Evolutionary conservation across 768 basidiomycete species (phyloP).

Genomic region (Phanerodontia chrysosporium): DNA sequence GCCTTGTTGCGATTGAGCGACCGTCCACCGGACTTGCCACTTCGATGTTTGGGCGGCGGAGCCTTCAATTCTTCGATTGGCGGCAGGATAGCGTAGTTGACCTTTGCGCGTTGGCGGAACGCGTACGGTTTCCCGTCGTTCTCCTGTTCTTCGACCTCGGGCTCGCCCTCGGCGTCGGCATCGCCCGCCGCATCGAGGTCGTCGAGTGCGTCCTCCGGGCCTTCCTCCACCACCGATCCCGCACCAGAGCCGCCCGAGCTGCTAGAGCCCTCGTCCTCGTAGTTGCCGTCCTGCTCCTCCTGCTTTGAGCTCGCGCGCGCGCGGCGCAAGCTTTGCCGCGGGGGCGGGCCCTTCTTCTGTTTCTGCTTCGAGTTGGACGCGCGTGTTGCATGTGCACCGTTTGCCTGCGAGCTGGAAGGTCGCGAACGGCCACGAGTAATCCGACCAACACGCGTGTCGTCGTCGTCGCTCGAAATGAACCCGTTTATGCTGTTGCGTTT

Average conservation of each 20-base stretch:
- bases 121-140: conserved; percentile 59
- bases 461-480: conserved; percentile 43
- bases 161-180: conserved; percentile 36
- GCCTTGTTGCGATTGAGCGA: conserved; percentile 37
- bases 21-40: conserved; percentile 28
- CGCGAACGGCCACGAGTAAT: conserved; percentile 36
- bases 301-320: conserved; percentile 22
- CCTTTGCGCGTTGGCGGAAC: conserved; percentile 56
- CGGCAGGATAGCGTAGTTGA: conserved; percentile 82
- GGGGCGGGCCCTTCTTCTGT: neutral
- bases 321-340: conserved; percentile 10
- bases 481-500: conserved; percentile 28
- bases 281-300: conserved; percentile 47
- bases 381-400: conserved; percentile 22
- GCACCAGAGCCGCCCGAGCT: conserved; percentile 44
- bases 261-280: conserved; percentile 44
- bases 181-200: conserved; percentile 40
- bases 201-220: conserved; percentile 34
- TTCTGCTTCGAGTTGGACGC: conserved; percentile 21
- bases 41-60: conserved; percentile 37
- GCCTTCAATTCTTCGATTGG: conserved; percentile 65
- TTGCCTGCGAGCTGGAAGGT: conserved; percentile 15
- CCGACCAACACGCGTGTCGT: conserved; percentile 29
- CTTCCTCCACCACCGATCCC: conserved; percentile 54
- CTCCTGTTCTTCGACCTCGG: conserved; percentile 37